Conservation (phyloP, 2,329 filamentous ascomycete species). For the Ophiostoma tasmaniense region DNA sequence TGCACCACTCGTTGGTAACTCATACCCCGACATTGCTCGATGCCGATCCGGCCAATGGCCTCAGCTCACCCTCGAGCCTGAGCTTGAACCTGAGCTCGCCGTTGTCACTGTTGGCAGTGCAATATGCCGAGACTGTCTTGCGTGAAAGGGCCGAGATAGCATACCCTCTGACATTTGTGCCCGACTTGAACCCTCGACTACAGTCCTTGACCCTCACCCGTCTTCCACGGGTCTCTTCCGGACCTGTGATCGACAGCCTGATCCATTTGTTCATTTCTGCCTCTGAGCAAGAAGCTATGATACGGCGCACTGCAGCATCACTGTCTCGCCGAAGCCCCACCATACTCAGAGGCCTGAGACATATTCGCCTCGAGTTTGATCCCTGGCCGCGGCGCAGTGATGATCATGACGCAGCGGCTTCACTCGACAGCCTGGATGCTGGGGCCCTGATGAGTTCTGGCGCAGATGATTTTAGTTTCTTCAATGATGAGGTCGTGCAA, state of each 20-base stretch:
- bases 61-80: background rate
- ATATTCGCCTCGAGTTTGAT: constrained; percentile 47
- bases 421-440: constrained; percentile 31
- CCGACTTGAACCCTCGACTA: constrained; percentile 50
- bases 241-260: constrained; percentile 41
- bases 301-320: constrained; percentile 21
- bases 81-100: background rate
- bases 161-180: constrained; percentile 41
- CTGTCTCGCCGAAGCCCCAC: constrained; percentile 32
- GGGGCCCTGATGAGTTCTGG: constrained; percentile 34
- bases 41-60: constrained; percentile 26
- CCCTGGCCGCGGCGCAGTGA: constrained; percentile 32
- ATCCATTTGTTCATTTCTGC: constrained; percentile 39
- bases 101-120: constrained; percentile 30
- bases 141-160: constrained; percentile 35
- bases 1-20: constrained; percentile 55
- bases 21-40: constrained; percentile 38
- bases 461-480: constrained; percentile 39
- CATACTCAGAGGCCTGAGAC: constrained; percentile 43
- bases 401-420: constrained; percentile 22
- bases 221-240: constrained; percentile 46
- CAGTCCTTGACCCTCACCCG: constrained; percentile 44
- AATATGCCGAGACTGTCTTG: constrained; percentile 39
- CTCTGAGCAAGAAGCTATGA: constrained; percentile 39
- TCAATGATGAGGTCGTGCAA: constrained; percentile 25